Evolutionary conservation across 495 filamentous ascomycete genomes (phyloP).

Genomic region (Penicillium salamii): DNA sequence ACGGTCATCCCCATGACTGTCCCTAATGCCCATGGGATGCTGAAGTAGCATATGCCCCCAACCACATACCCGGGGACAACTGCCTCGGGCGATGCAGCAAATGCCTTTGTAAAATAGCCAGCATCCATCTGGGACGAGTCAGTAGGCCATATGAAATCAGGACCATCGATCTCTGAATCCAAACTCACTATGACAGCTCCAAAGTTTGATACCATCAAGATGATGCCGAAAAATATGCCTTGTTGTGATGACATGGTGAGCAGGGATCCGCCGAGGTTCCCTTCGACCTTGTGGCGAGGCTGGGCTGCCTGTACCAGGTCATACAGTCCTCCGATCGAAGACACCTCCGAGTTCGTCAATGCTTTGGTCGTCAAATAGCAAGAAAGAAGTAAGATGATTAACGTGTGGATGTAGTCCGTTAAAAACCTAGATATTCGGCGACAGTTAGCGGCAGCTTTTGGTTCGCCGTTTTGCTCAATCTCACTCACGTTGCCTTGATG

Average conservation of each 20-base stretch:
- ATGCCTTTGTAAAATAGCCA: conserved; percentile 3
- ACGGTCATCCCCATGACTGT: background rate
- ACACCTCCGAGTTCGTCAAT: background rate
- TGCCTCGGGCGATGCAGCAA: background rate
- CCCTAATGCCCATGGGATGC: background rate
- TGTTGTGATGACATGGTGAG: background rate
- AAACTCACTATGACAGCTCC: background rate
- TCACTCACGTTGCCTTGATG: background rate
- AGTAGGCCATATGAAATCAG: background rate
- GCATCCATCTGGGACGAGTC: background rate
- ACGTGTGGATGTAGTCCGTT: background rate
- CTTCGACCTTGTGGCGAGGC: background rate
- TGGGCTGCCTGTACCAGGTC: background rate
- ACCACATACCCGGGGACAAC: background rate
- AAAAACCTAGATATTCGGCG: background rate
- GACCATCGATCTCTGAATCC: background rate
- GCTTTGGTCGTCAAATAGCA: background rate
- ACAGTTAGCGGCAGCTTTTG: background rate
- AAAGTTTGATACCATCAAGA: background rate
- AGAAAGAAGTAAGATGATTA: background rate
- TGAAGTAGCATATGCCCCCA: background rate
- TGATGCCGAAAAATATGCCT: background rate
- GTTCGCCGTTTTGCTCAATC: too few species aligned
- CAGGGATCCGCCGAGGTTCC: background rate
- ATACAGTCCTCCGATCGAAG: background rate